A percentile compares a stretch with the other conserved stretches of the same genome.
phyloP scores from a whole-genome alignment of 768 basidiomycete species.

The Russula brevipes region DNA sequence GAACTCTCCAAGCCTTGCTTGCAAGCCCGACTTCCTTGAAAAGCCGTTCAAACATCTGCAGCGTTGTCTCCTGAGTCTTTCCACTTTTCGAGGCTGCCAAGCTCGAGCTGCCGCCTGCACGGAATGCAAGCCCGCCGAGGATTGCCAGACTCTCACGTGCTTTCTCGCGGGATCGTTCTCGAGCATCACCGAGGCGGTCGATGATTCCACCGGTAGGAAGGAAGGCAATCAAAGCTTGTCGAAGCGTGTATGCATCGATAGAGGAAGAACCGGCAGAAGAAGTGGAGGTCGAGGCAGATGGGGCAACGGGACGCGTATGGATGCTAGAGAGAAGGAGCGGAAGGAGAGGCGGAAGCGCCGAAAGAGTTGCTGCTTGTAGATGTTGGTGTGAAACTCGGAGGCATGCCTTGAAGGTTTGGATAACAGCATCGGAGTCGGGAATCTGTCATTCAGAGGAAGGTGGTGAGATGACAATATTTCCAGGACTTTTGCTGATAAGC shows the following conservation, averaged over 20 bases:
- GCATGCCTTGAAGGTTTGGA: slow-evolving; percentile 64
- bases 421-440: slow-evolving; percentile 63
- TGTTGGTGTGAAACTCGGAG: slow-evolving; percentile 80
- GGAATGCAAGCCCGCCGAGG: slow-evolving; percentile 68
- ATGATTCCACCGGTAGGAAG: slow-evolving; percentile 71
- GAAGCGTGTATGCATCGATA: slow-evolving; percentile 55
- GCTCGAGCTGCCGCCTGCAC: slow-evolving; percentile 43
- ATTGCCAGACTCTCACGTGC: slow-evolving; percentile 73
- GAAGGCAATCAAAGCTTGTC: slow-evolving; percentile 62
- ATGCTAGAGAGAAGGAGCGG: slow-evolving; percentile 51
- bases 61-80: slow-evolving; percentile 65
- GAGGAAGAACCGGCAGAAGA: slow-evolving; percentile 41
- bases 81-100: slow-evolving; percentile 44
- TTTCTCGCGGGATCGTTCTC: slow-evolving; percentile 63
- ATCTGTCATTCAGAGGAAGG: slow-evolving; percentile 42
- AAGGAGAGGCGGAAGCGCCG: slow-evolving; percentile 60
- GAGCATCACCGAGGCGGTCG: slow-evolving; percentile 75
- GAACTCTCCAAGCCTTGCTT: slow-evolving; percentile 81
- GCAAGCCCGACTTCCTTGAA: slow-evolving; percentile 65
- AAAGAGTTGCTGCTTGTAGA: slow-evolving; percentile 69
- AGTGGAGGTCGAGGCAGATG: slow-evolving; percentile 45
- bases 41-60: slow-evolving; percentile 64
- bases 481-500: slow-evolving; percentile 19
- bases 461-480: not conserved
- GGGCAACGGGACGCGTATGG: slow-evolving; percentile 29